Conservation (phyloP, 1,139 yeast genomes). For the Magnusiomyces clavatus region DNA sequence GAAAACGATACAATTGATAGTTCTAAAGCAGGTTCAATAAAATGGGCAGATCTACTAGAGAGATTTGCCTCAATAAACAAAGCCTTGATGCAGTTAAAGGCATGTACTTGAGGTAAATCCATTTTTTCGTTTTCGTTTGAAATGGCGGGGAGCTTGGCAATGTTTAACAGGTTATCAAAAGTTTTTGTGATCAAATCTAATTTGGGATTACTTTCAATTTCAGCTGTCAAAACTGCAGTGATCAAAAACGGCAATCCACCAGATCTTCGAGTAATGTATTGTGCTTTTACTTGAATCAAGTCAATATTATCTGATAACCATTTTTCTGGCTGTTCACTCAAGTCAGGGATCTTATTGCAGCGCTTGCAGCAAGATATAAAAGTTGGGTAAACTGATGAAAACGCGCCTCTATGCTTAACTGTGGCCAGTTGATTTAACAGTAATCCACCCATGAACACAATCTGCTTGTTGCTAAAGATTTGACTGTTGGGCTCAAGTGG, state of each 20-base stretch:
- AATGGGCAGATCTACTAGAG: constrained; percentile 44
- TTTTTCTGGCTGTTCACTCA: constrained; percentile 36
- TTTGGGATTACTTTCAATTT: constrained; percentile 23
- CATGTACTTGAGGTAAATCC: constrained; percentile 89
- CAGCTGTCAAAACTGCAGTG: constrained; percentile 60
- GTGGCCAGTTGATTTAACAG: constrained; percentile 59
- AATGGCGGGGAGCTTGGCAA: constrained; percentile 46
- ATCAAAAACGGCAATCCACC: constrained; percentile 83
- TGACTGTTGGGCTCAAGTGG: constrained; percentile 13
- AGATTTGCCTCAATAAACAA: constrained; percentile 65
- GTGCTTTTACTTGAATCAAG: constrained; percentile 49
- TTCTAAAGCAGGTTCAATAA: constrained; percentile 50
- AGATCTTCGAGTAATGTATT: constrained; percentile 75
- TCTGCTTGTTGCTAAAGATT: constrained; percentile 22
- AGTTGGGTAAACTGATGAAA: constrained; percentile 78
- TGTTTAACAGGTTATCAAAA: constrained; percentile 42
- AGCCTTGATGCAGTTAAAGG: constrained; percentile 74
- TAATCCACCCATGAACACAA: constrained; percentile 43
- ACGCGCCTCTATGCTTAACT: constrained; percentile 86
- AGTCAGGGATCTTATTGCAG: constrained; percentile 35
- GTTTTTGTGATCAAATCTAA: constrained; percentile 40
- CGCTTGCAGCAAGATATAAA: constrained; percentile 54
- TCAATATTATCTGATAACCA: constrained; percentile 54
- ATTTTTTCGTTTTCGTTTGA: constrained; percentile 42
- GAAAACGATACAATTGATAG: constrained; percentile 57